Conservation (phyloP, 371 early-diverging fungal species). For the Haplosporangium sp. region DNA sequence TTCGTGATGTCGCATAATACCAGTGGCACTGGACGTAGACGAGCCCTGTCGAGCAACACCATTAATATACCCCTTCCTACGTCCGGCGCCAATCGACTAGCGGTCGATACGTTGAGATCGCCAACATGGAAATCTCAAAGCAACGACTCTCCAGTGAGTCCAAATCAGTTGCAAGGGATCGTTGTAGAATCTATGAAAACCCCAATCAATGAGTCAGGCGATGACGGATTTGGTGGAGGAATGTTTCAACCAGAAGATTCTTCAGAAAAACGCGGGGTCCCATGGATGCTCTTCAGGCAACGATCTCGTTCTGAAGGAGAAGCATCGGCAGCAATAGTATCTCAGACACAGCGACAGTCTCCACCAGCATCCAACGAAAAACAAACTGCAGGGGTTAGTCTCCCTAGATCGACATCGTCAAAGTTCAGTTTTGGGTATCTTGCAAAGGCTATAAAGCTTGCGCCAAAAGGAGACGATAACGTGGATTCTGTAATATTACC, state of each 20-base stretch:
- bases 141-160: slow-evolving; percentile 11
- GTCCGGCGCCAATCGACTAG: neutral
- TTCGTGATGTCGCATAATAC: neutral
- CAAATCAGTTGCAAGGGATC: slow-evolving; percentile 35
- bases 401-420: neutral
- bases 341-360: neutral
- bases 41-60: neutral
- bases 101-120: slow-evolving; percentile 9
- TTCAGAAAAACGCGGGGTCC: slow-evolving; percentile 23
- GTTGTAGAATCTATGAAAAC: slow-evolving; percentile 41
- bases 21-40: neutral
- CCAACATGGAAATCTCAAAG: slow-evolving; percentile 16
- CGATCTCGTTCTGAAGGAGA: slow-evolving; percentile 23
- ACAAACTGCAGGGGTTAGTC: neutral
- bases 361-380: neutral
- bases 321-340: neutral
- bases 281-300: slow-evolving; percentile 42
- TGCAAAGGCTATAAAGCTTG: neutral
- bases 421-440: neutral
- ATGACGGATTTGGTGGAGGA: neutral
- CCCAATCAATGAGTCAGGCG: slow-evolving; percentile 7
- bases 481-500: neutral
- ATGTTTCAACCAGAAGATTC: slow-evolving; percentile 29
- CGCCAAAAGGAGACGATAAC: neutral
- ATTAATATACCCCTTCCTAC: neutral